Evolutionary conservation across 2,329 filamentous ascomycete genomes (phyloP), one percentile per base, ranked within the genome.

Genomic region (Trichoderma sp.): DNA sequence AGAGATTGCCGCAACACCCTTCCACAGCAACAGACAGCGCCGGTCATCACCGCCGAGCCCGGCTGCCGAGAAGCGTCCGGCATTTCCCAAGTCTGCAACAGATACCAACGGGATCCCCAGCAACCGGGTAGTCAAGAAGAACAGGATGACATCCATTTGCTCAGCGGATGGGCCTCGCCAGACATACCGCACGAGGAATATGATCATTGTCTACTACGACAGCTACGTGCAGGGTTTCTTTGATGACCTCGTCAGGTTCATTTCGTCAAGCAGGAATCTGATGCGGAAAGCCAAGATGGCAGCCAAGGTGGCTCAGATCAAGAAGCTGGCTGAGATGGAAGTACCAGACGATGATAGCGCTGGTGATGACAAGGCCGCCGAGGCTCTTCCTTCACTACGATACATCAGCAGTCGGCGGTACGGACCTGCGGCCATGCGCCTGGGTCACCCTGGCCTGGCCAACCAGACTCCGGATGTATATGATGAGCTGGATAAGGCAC

Each of bases 201-300:
- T 93, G 86, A 91, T 95, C 53, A 91, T 96, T 53, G 92, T 98
- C n/a, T 95, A 94, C 81, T 98, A 98, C 79, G 95, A 98, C 79
- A 93, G 92, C 75, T 91, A 93, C 73, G 91, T 97, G 4, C 94
- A 98, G 79, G 89, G 89, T 65, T 90, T 91, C 50, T 94, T 98
- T 74, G 94, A 97, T 76, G 87, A 91, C 70, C 83, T 97, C 64
- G 94, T 97, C 71, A 91, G 93, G 73, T 92, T 92, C 70, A 90
- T 98, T 43, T 93, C 93, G 6, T 88, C 89, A 1, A 93, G 92
- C 64, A 87, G 95, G 71, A 97, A 97, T 81, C 85, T 93, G 74
- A 91, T 98, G 80, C 91, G 95, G 63, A 97, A 95, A 81, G 93
- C 92, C 67, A 96, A 93, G 82, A 93, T 94, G 91, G 92, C 93